Evolutionary conservation across 2,329 filamentous ascomycete species (phyloP), one percentile per base, ranked within the genome.

Genomic region (Rutstroemia sp.): DNA sequence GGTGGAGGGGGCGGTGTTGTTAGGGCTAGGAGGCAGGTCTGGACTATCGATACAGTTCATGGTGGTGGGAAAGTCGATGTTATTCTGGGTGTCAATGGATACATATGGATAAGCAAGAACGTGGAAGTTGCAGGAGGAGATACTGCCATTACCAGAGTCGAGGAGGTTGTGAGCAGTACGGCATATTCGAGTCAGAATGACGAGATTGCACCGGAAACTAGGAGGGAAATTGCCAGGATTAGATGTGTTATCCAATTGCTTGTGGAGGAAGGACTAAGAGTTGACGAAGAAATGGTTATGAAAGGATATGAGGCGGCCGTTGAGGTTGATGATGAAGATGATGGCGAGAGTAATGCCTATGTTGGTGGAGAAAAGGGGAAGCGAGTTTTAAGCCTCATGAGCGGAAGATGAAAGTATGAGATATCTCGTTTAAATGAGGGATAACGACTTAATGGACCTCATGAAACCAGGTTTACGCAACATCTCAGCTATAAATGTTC

Each of bases 111-210:
- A 67, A 86, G 86, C 72, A 92, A 89, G 74, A 90, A 95, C 65
- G 75, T 87, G 7, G 84, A 88, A 63, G 80, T 79, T 38, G 78
- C 79, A n/a, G 74, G 63, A 50, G 50, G 66, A 63, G 54, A 70
- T 49, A 61, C 69, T 16, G 68, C 83, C 75, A 89, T 96, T 66
- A 95, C 90, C 53, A 82, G 88, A 62, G 80, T 96, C 70, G 94
- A 97, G 71, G 94, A 99, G 73, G 84, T 78, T 64, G 87, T 94
- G 19, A 91, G 85, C 61, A 84, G 84, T 66, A 88, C 86, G 54
- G 90, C 96, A 64, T 99, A 99, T 73, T 94, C 89, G 55, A 95
- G 89, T 69, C 91, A 96, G 75, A 99, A 99, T 69, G 92, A 97
- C 69, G 79, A 83, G 56, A 91, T 99, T 61, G 76, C 82, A 21